Evolutionary conservation across 2,329 filamentous ascomycete genomes (phyloP), one percentile per base, ranked within the genome.

Genomic region (Clarireedia paspali): DNA sequence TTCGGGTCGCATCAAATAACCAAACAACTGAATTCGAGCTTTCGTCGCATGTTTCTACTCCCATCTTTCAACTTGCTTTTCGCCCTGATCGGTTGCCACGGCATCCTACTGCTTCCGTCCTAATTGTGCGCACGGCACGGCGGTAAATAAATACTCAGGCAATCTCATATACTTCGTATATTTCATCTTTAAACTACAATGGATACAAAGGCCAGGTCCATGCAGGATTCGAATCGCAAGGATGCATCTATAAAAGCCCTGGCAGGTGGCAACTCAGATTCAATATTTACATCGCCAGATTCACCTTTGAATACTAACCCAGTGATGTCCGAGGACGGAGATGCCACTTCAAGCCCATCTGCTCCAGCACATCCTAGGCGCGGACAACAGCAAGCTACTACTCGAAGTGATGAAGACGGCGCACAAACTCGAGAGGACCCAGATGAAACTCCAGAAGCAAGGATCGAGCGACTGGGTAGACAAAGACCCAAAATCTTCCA

Each of bases 391-490:
- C 27, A 10, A 10, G 27, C 27, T 12, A 30, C 27, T 30, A 30
- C 27, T 30, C 27, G 10, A 30, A 30, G 10, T 30, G 27, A 30
- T 30, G 9, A 30, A 30, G 27, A 30, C 27, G 27, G 27, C 27
- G 27, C 27, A 30, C 27, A 30, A 30, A 10, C 27, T 30, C 27
- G 39, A 40, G 46, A 50, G 2, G 47, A 57, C 52, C 20, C 27
- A 12, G 66, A 70, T 53, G 68, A 70, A 59, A 64, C 67, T 14
- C 39, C 57, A 23, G 59, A 68, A 56, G 60, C 64, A 10, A 65
- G 68, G 38, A 71, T 85, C 47, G 78, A 84, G 60, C 73, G 77
- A 24, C 70, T 85, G 2, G 83, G 82, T 20, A 74, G 80, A 59
- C 73, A 82, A 65, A 73, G 82, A 40, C 83, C 83, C 5, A 70